Evolutionary conservation across 805 yeast species (phyloP).

Genomic region (Wickerhamiella spandovensis): DNA sequence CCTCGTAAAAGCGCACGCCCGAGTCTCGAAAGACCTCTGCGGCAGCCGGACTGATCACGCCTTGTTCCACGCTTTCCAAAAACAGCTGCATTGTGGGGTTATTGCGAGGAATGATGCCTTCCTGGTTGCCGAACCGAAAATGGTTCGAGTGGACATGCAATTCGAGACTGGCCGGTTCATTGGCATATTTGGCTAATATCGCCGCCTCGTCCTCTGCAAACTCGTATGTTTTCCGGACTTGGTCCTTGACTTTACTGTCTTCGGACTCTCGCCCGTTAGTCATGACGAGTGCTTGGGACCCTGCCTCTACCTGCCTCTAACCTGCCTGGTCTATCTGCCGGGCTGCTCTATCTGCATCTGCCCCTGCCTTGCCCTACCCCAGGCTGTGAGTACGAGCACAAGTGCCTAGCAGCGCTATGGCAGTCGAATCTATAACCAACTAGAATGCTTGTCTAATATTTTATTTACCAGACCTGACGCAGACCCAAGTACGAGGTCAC

Average conservation of each 20-base stretch:
- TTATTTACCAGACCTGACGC: conserved; percentile 20
- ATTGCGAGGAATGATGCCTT: conserved; percentile 69
- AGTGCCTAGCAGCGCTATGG: neutral
- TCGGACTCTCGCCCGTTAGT: conserved; percentile 2
- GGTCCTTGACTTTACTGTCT: neutral
- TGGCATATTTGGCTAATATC: conserved; percentile 61
- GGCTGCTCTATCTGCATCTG: neutral
- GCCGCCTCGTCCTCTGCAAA: conserved; percentile 56
- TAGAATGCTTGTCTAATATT: no score
- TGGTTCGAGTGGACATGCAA: conserved; percentile 88
- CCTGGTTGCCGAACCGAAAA: conserved; percentile 82
- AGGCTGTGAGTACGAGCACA: no score
- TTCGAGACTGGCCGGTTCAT: conserved; percentile 67
- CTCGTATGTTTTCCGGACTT: conserved; percentile 6
- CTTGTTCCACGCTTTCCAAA: conserved; percentile 61
- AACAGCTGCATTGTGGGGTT: conserved; percentile 66
- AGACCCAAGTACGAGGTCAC: conserved; percentile 70
- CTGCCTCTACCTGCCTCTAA: no score
- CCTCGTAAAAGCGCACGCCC: conserved; percentile 74
- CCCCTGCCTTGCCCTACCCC: neutral
- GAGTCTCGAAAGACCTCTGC: conserved; percentile 83
- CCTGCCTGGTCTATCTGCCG: no score
- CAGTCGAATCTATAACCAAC: neutral
- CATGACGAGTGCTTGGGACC: neutral
- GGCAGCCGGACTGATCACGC: conserved; percentile 78